Conservation (phyloP, 2,329 filamentous ascomycete species). For the Alternaria angustiovoidea region DNA sequence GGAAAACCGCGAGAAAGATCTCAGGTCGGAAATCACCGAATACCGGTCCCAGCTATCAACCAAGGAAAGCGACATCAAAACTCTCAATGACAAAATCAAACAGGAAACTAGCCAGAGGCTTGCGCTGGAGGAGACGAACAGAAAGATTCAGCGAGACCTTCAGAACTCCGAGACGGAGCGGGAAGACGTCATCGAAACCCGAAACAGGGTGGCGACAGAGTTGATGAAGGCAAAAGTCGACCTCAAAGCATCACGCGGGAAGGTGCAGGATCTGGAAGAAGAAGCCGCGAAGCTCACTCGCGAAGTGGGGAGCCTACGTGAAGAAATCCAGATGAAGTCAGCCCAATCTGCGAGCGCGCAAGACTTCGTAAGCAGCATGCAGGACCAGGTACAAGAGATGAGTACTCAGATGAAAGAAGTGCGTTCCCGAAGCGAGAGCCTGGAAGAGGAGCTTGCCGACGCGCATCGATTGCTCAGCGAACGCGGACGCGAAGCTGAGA, state of each 20-base stretch:
- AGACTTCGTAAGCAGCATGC: conserved; percentile 87
- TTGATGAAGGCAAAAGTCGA: conserved; percentile 78
- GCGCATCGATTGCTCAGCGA: conserved; percentile 86
- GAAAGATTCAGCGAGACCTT: conserved; percentile 77
- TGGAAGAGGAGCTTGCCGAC: conserved; percentile 92
- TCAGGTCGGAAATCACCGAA: conserved; percentile 75
- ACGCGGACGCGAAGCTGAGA: conserved; percentile 89
- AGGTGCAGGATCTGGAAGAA: conserved; percentile 76
- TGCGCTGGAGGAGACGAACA: conserved; percentile 80
- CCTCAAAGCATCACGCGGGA: conserved; percentile 62
- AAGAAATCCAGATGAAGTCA: conserved; percentile 83
- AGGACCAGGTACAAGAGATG: conserved; percentile 88
- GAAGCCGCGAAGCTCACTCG: conserved; percentile 72
- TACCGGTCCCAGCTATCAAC: conserved; percentile 75
- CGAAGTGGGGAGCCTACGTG: conserved; percentile 72
- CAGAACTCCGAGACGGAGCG: conserved; percentile 80
- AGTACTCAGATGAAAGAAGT: conserved; percentile 91
- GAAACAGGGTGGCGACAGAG: conserved; percentile 75
- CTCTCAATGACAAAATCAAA: conserved; percentile 78
- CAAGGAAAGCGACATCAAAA: conserved; percentile 79
- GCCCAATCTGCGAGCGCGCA: conserved; percentile 88
- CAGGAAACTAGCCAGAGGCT: conserved; percentile 75
- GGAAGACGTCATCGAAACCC: conserved; percentile 75
- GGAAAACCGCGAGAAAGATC: conserved; percentile 82
- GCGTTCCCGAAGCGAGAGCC: conserved; percentile 78